Base-by-base conservation (phyloP, 2,329 filamentous ascomycete species). In the Paramyrothecium roridum region DNA sequence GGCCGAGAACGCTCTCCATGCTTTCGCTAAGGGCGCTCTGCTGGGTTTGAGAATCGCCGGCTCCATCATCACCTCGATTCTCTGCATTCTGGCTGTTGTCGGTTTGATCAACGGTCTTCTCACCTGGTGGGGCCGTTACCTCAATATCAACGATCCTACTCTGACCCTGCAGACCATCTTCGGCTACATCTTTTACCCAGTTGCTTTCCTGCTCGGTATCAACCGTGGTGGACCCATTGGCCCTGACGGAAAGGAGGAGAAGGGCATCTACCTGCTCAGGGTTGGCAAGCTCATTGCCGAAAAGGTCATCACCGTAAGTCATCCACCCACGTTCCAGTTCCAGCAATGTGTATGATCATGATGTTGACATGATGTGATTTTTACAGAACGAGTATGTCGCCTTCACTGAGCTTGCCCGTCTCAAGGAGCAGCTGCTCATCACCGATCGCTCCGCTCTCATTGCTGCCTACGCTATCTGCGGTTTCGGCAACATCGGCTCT, bases 401-500 rank as follows among this genome's bases (percentile, higher is more conserved):
- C 48, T 92, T 90, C 75, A 71, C 72, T 23, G 68, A 70, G 30
- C 82, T 92, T 10, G 65, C 73, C 1, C 68, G 70, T 0, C 90
- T 88, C 67, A 68, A 72, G 34, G 59, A 69, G 10, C 92, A 89
- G 70, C 72, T 73, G 53, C 60, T 68, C 26, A 80, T 96, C 58
- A 85, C 84, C 30, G 37, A 43, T 16, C 37, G 37, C n/a, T 43
- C 37, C 12, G 37, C n/a, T 43, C 81, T 96, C 61, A 96, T 96
- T 66, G 90, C 88, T 48, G 96, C 90, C 52, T 96, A 96, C 68
- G 89, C 90, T 20, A 82, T 93, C 61, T 96, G 91, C 73, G 85
- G 85, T 23, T 91, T 91, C 69, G 92, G 90, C 59, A 96, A 96
- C 76, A 88, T 96, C 63, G 89, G 89, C 53, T 93, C 90, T 30